These are phyloP conservation scores for Penicillium sp. DNA, from an alignment of 2,329 filamentous ascomycete species.

Conservation along the genomic window DNA sequence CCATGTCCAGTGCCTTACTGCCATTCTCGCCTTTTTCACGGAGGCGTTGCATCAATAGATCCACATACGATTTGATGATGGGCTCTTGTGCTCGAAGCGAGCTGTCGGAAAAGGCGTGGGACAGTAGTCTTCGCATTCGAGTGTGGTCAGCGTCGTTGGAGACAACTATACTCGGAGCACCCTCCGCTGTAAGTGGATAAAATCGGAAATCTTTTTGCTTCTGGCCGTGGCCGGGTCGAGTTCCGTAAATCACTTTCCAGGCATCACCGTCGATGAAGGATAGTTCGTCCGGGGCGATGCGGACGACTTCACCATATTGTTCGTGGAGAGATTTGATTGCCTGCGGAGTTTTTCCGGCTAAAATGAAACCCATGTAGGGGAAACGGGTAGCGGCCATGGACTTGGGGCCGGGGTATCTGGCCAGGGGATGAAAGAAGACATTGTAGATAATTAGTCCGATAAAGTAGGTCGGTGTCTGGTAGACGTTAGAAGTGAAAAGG, in stretches of 20 bases:
- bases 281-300: constrained; percentile 11
- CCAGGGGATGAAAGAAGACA: not conserved
- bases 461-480: too few species aligned
- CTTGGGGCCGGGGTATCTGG: not conserved
- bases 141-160: constrained; percentile 15
- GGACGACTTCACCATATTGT: not conserved
- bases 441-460: not conserved
- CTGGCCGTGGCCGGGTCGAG: constrained; percentile 14
- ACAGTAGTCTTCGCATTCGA: constrained; percentile 32
- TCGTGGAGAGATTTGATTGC: not conserved
- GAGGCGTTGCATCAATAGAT: constrained; percentile 2
- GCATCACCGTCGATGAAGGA: constrained; percentile 23
- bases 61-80: not conserved
- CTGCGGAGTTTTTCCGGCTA: not conserved
- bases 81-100: not conserved
- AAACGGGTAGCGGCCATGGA: not conserved
- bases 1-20: constrained; percentile 21
- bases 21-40: constrained; percentile 16
- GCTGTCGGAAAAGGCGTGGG: not conserved
- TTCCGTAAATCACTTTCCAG: constrained; percentile 31
- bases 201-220: constrained; percentile 19
- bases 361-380: not conserved
- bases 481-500: too few species aligned
- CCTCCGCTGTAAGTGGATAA: constrained; percentile 7
- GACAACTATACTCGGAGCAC: constrained; percentile 9